phyloP scores from a whole-genome alignment of 257 asterid species.

The Capsicum baccatum region DNA sequence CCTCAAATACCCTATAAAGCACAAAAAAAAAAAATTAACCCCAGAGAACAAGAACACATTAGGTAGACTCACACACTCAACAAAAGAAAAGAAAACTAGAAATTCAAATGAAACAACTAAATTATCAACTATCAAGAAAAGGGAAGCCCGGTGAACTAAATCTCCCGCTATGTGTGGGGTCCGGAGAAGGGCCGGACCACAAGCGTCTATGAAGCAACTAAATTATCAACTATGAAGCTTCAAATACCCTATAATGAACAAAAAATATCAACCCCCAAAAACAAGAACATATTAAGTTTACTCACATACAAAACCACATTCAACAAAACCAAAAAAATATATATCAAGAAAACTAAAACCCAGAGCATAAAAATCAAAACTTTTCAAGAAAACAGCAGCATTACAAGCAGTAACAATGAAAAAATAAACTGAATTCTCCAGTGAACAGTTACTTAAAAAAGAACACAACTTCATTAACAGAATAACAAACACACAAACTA shows the following conservation, averaged over 20 bases:
- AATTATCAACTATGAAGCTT: not conserved
- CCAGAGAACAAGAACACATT: not conserved
- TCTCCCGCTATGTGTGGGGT: too few species aligned
- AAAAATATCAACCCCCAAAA: not conserved
- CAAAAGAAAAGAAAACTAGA: not conserved
- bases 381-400: not conserved
- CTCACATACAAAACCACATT: not conserved
- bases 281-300: not conserved
- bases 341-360: not conserved
- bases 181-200: too few species aligned
- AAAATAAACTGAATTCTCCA: too few species aligned
- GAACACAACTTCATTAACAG: too few species aligned
- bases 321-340: too few species aligned
- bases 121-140: not conserved
- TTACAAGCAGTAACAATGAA: too few species aligned
- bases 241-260: not conserved
- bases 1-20: not conserved
- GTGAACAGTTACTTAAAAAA: too few species aligned
- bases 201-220: too few species aligned
- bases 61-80: not conserved
- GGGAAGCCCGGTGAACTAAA: too few species aligned
- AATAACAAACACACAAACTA: too few species aligned
- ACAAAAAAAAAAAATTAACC: not conserved
- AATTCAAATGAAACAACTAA: constrained; percentile 4
- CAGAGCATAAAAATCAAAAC: not conserved